Evolutionary conservation across 176 grass and related monocot species (phyloP), one percentile per base, ranked within the genome.

Genomic region (Miscanthus lutarioriparius): DNA sequence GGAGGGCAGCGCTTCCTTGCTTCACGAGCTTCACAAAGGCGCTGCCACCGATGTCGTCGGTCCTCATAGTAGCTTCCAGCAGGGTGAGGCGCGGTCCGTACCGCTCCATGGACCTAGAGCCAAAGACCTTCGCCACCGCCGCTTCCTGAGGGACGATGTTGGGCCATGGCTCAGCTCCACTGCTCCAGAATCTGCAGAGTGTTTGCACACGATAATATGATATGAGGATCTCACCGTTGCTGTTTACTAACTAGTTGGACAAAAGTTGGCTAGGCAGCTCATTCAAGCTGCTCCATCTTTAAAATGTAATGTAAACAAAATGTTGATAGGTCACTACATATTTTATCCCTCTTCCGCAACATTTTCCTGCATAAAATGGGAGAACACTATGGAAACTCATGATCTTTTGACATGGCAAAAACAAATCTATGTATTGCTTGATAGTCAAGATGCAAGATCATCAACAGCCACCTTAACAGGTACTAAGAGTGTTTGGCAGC

Each of bases 51-150:
- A 80, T 45, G 36, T 96, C 97, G 56, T 96, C 97, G 3, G 89
- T 99, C 45, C 93, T 91, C 80, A 69, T 89, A 26, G 91, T 96
- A 15, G 93, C 97, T 83, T 99, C 96, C 27, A 96, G 49, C 8
- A 99, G 51, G 49, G 96, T 99, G 23, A 99, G 83, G 67, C 90
- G 86, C 4, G 93, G 93, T 12, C 88, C 91, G 76, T 99, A 99
- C 67, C 70, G 85, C 75, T 99, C 97, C 11, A 92, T 7, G 17
- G 87, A 83, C 89, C 93, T 91, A 10, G 97, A 99, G 22, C 97
- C 97, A 8, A 99, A 96, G 3, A 99, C 93, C 72, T 94, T 99
- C 1, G 84, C 87, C 61, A 99, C 83, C 0, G 97, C 90, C 7
- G 96, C 91, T 53, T 99, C 93, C 53, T 86, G 91, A 7, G 91